Conservation (phyloP, 2,329 filamentous ascomycete species). For the Fusarium fujikuroi region DNA sequence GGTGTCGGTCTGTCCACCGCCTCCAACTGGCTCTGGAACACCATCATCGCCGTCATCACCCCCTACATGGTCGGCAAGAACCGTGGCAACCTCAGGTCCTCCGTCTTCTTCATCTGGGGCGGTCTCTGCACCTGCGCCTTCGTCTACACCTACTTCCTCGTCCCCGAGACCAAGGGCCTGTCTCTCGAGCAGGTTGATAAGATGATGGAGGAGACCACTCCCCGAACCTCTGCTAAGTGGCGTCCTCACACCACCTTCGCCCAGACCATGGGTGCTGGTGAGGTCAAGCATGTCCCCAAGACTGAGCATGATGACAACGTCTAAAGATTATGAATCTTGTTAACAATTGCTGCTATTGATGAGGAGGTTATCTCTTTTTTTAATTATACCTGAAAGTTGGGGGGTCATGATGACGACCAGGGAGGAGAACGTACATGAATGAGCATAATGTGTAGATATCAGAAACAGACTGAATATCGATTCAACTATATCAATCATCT, state of each 20-base stretch:
- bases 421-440: slow-evolving; percentile 32
- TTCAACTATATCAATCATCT: slow-evolving; percentile 5
- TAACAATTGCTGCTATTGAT: slow-evolving; percentile 1
- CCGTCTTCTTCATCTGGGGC: slow-evolving; percentile 82
- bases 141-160: slow-evolving; percentile 77
- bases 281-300: slow-evolving; percentile 43
- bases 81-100: slow-evolving; percentile 61
- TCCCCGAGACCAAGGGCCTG: slow-evolving; percentile 80
- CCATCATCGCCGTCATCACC: slow-evolving; percentile 73
- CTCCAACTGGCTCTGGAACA: slow-evolving; percentile 74
- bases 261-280: slow-evolving; percentile 49
- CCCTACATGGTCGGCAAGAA: slow-evolving; percentile 70
- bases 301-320: slow-evolving; percentile 47
- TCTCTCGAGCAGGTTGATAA: slow-evolving; percentile 83
- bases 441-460: slow-evolving; percentile 40
- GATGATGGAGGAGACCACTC: slow-evolving; percentile 89
- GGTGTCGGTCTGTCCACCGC: slow-evolving; percentile 89
- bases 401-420: not conserved
- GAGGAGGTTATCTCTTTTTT: slow-evolving; percentile 13
- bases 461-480: slow-evolving; percentile 32
- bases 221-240: slow-evolving; percentile 81
- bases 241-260: slow-evolving; percentile 77
- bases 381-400: slow-evolving; percentile 22
- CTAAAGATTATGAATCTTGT: slow-evolving; percentile 33
- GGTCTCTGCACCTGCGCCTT: slow-evolving; percentile 69